Evolutionary conservation across 306 rosid species (phyloP), one percentile per base, ranked within the genome.

Genomic region (Albizia julibrissin): DNA sequence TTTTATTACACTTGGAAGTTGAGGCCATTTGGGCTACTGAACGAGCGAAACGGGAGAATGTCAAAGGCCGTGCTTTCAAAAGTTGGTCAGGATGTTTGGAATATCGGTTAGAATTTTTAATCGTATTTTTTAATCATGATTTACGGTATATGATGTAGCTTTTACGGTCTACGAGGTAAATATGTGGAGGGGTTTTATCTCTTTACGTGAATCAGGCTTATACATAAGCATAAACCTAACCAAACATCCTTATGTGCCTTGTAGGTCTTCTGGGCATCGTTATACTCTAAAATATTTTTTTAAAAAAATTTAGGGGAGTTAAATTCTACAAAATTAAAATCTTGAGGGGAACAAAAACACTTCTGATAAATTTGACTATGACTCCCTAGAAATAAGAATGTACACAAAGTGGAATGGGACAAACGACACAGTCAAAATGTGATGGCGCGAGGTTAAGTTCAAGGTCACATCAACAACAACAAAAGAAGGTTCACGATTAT

Each of bases 41-140:
- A 75, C 92, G 91, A 71, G 89, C 81, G 77, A 93, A 93, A 43
- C 89, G 83, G 56, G 94, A 90, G 75, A 94, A 94, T 5, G 92
- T 88, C 68, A 89, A 27, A 26, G 97, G 97, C 76, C 47, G 86
- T 78, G 82, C 46, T 49, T 69, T 90, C 69, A 49, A 42, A 40
- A 39, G 71, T 74, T 46, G 85, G 37, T 69, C 24, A n/a, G n/a
- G n/a, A n/a, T n/a, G n/a, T n/a, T n/a, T n/a, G n/a, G n/a, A n/a
- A n/a, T n/a, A n/a, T n/a, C n/a, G n/a, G n/a, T n/a, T n/a, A n/a
- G n/a, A n/a, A n/a, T n/a, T n/a, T n/a, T n/a, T n/a, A n/a, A n/a
- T n/a, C n/a, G n/a, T n/a, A n/a, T n/a, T n/a, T n/a, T n/a, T n/a
- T n/a, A n/a, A n/a, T n/a, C n/a, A n/a, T n/a, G n/a, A n/a, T n/a